Evolutionary conservation across 257 asterid species (phyloP).

Genomic region (Ballota nigra): DNA sequence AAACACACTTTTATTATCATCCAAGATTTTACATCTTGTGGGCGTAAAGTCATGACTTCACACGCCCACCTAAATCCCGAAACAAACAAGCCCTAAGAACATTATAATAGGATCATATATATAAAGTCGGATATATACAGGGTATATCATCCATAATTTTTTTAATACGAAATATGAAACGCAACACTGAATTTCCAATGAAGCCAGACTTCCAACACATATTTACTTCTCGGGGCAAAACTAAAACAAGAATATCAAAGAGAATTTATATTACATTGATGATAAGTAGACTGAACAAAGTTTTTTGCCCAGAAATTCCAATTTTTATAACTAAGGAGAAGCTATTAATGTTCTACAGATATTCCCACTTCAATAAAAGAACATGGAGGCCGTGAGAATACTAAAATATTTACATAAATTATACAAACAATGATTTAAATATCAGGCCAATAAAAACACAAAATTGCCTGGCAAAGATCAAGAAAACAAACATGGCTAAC

Average conservation of each 20-base stretch:
- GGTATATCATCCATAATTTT: too few species aligned
- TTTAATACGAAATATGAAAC: too few species aligned
- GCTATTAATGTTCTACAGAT: background rate
- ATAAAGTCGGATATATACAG: too few species aligned
- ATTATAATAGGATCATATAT: too few species aligned
- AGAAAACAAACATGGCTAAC: slow-evolving; percentile 9
- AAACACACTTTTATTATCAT: too few species aligned
- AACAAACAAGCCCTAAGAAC: too few species aligned
- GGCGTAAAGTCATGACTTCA: too few species aligned
- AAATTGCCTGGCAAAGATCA: slow-evolving; percentile 25
- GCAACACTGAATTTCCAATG: too few species aligned
- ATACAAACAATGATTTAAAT: background rate
- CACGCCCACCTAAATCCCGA: too few species aligned
- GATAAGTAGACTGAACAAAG: background rate
- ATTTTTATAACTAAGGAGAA: background rate
- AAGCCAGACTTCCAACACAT: too few species aligned
- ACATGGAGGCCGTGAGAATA: background rate
- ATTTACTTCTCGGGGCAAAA: background rate
- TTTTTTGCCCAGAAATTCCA: background rate
- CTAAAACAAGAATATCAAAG: background rate
- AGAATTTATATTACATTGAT: background rate
- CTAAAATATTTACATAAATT: slow-evolving; percentile 14
- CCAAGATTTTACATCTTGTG: too few species aligned
- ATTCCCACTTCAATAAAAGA: background rate
- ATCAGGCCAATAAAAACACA: slow-evolving; percentile 20